Percentiles rank a stretch among this genome's conserved stretches.
These are phyloP conservation scores for Aureobasidium sp. DNA, from an alignment of 2,329 filamentous ascomycete genomes.

Conservation along the genomic window DNA sequence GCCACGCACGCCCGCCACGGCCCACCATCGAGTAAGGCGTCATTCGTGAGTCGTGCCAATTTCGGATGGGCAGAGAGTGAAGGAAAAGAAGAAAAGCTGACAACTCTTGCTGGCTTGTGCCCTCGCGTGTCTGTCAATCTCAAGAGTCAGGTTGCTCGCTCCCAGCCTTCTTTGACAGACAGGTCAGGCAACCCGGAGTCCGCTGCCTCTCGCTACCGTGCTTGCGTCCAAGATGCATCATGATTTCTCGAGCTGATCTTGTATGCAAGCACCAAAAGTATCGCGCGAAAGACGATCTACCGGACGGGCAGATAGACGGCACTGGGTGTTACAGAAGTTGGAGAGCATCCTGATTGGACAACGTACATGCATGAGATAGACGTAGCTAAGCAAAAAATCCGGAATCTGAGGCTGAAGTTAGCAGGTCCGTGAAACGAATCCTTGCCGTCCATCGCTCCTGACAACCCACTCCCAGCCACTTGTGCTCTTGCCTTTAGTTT, in stretches of 20 bases:
- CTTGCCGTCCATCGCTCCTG: slow-evolving; percentile 7
- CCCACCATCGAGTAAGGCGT: not conserved
- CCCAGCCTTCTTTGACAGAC: slow-evolving; percentile 7
- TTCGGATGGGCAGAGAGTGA: not conserved
- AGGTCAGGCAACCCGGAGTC: slow-evolving; percentile 6
- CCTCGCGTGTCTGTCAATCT: not conserved
- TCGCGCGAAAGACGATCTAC: not conserved
- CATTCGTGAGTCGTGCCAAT: not conserved
- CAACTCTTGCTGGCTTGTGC: not conserved
- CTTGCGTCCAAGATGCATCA: not conserved
- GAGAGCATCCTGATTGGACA: not conserved
- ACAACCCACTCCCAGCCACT: slow-evolving; percentile 12
- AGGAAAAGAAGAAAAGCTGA: not conserved
- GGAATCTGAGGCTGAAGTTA: slow-evolving; percentile 9
- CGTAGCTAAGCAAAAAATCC: slow-evolving; percentile 8
- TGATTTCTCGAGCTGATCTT: not conserved
- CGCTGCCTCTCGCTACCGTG: not conserved
- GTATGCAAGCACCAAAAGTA: slow-evolving; percentile 2
- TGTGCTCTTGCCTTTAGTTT: not conserved
- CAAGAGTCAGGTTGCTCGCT: not conserved
- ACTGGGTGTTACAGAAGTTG: not conserved
- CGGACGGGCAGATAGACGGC: not conserved
- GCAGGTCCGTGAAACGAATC: slow-evolving; percentile 9
- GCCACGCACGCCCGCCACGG: slow-evolving; percentile 3
- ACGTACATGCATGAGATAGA: not conserved